phyloP scores from a whole-genome alignment of 805 yeast genomes.

The Myxozyma monticola region DNA sequence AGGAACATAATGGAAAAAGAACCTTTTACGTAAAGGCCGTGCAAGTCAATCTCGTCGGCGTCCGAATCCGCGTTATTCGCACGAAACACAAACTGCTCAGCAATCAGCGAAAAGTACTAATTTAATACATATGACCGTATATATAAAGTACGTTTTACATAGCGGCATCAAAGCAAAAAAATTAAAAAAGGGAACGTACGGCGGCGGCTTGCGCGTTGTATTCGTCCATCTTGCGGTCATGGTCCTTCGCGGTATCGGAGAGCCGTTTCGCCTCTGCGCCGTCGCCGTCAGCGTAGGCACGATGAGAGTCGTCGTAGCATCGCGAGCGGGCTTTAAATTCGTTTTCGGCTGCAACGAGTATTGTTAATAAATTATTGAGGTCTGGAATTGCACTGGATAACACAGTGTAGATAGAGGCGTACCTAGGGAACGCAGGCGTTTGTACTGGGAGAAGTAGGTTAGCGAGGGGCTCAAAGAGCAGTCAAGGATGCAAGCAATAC shows the following conservation, averaged over 20 bases:
- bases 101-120: too few relatives aligned
- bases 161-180: not conserved
- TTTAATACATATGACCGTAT: not conserved
- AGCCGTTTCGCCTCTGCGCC: conserved; percentile 69
- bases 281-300: conserved; percentile 75
- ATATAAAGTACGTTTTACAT: too few relatives aligned
- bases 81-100: conserved; percentile 64
- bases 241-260: conserved; percentile 66
- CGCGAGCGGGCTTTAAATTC: conserved; percentile 59
- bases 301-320: conserved; percentile 67
- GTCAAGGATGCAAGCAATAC: not conserved
- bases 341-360: conserved; percentile 60
- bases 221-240: conserved; percentile 60
- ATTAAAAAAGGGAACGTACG: too few relatives aligned
- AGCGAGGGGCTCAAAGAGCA: not conserved
- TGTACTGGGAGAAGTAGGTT: conserved; percentile 45
- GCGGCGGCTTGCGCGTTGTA: conserved; percentile 77
- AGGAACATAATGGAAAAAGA: not conserved
- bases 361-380: not conserved
- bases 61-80: conserved; percentile 88
- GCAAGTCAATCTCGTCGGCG: conserved; percentile 85
- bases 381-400: not conserved
- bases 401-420: not conserved
- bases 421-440: conserved; percentile 53
- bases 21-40: conserved; percentile 77